Conservation (phyloP, 352 stramenopile genomes). For the Halophytophthora batemanensis region DNA sequence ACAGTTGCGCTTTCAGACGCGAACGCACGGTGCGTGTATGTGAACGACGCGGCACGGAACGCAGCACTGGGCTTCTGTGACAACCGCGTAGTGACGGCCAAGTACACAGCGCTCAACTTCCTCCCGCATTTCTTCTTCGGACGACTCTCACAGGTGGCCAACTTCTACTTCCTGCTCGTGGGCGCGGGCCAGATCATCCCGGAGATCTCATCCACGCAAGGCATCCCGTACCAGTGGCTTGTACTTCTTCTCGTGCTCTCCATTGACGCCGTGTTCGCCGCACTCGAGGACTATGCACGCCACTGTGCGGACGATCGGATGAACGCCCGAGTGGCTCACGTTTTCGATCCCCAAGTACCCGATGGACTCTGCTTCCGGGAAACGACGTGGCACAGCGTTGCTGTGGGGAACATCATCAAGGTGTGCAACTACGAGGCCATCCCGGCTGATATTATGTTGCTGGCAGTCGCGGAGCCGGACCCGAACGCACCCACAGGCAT, state of each 20-base stretch:
- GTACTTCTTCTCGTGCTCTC: constrained; percentile 81
- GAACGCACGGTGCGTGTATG: constrained; percentile 63
- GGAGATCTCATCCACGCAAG: constrained; percentile 81
- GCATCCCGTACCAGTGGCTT: constrained; percentile 86
- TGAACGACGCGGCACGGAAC: constrained; percentile 70
- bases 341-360: constrained; percentile 51
- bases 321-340: constrained; percentile 62
- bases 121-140: constrained; percentile 84
- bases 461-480: constrained; percentile 70
- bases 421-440: constrained; percentile 85
- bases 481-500: constrained; percentile 61
- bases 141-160: constrained; percentile 78
- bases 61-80: constrained; percentile 51
- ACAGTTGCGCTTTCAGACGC: constrained; percentile 29
- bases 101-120: constrained; percentile 89
- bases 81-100: constrained; percentile 82
- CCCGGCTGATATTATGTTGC: constrained; percentile 74
- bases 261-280: constrained; percentile 81
- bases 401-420: constrained; percentile 84
- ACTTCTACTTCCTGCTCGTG: constrained; percentile 90
- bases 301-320: constrained; percentile 80
- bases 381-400: constrained; percentile 56
- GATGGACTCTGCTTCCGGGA: constrained; percentile 42
- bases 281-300: constrained; percentile 78
- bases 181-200: constrained; percentile 83